Evolutionary conservation across 805 yeast species (phyloP), one percentile per base, ranked within the genome.

Genomic region (Peterozyma xylosa): DNA sequence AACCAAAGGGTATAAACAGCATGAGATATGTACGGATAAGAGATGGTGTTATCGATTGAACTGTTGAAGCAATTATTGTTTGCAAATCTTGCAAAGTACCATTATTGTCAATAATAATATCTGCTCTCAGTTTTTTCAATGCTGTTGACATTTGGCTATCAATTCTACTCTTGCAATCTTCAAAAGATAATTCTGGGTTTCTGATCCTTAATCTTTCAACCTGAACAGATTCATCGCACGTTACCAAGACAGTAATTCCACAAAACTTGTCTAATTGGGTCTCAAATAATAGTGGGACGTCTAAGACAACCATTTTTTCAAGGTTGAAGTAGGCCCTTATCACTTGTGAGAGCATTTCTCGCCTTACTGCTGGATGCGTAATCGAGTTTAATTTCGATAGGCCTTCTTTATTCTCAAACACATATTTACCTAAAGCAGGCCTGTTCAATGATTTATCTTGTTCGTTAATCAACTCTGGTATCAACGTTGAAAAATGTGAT

Each of bases 211-310:
- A 68, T 45, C 99, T 68, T 48, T 71, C 63, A 34, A 83, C 49
- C 58, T 93, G 97, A 2, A 61, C 46, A 1, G 73, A 72, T 16
- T 64, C 65, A 11, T 68, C 65, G 50, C 95, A 85, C 0, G 81
- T 61, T 0, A 90, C 87, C 13, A 86, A 80, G 2, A 91, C 59
- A 0, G 82, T 74, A 9, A 67, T 57, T 0, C 93, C 95, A 58
- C 98, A 91, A 18, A 82, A 63, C 38, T 58, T 53, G 55, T 87
- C 80, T 51, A 91, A 67, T 1, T 79, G 76, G 33, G 88, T 73
- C 59, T 93, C 99, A 60, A 86, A 93, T 15, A 93, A 65, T 34
- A 93, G 66, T 1, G 99, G 99, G 2, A 95, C 91, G 56, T 93
- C 99, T 40, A 93, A 62, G 0, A 93, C 64, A 3, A 88, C 89